Conservation (phyloP, 2,329 filamentous ascomycete species). For the Ascochyta rabiei region DNA sequence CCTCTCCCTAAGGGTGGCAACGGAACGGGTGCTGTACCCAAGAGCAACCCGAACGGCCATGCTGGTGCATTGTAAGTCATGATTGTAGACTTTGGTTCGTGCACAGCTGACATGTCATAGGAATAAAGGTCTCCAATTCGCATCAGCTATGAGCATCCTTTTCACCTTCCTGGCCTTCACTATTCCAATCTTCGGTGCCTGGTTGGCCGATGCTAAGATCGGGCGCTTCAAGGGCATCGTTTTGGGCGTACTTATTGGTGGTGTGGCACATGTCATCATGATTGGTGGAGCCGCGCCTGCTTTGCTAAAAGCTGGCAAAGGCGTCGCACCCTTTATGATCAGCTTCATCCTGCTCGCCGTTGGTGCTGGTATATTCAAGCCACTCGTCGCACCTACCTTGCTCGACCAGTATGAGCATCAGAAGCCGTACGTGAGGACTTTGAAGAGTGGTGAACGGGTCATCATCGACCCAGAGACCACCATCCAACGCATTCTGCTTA, state of each 20-base stretch:
- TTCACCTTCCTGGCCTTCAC: slow-evolving; percentile 65
- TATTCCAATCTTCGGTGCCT: slow-evolving; percentile 57
- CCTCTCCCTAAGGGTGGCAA: slow-evolving; percentile 57
- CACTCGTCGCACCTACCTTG: slow-evolving; percentile 52
- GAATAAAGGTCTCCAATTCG: slow-evolving; percentile 61
- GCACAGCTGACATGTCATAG: neutral
- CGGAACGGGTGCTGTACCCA: slow-evolving; percentile 42
- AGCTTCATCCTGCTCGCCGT: slow-evolving; percentile 44
- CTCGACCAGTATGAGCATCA: slow-evolving; percentile 54
- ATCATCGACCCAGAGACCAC: slow-evolving; percentile 56
- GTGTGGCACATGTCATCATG: slow-evolving; percentile 45
- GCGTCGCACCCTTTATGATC: slow-evolving; percentile 49
- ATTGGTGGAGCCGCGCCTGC: slow-evolving; percentile 48
- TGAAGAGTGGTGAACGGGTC: slow-evolving; percentile 38
- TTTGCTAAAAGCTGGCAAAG: slow-evolving; percentile 47
- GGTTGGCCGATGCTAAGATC: slow-evolving; percentile 53
- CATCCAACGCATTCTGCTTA: slow-evolving; percentile 44
- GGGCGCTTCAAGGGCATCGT: slow-evolving; percentile 50
- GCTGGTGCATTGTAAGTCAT: slow-evolving; percentile 59
- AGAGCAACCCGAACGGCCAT: slow-evolving; percentile 37
- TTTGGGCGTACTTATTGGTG: slow-evolving; percentile 48
- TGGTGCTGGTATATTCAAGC: slow-evolving; percentile 45
- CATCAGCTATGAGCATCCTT: slow-evolving; percentile 60
- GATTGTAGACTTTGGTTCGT: no score
- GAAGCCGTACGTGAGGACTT: slow-evolving; percentile 50